Percentiles rank a stretch among this genome's conserved stretches.
These are phyloP conservation scores for Penicillium italicum DNA, from an alignment of 2,329 filamentous ascomycete genomes.

Conservation along the genomic window DNA sequence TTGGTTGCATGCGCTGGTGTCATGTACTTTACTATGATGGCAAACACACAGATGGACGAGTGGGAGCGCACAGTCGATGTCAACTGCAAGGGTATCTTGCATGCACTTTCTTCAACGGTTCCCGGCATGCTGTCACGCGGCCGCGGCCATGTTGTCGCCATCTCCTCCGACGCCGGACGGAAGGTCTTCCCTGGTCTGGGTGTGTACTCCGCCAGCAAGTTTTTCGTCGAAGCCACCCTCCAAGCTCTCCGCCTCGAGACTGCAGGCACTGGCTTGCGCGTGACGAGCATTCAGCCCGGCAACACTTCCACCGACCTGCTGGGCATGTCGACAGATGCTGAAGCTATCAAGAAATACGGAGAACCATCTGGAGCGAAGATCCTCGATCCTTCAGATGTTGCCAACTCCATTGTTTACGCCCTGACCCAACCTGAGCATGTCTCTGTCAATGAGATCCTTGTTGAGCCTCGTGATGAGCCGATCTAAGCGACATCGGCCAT, in stretches of 20 bases:
- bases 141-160: constrained; percentile 70
- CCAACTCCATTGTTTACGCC: constrained; percentile 68
- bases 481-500: constrained; percentile 47
- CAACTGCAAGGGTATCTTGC: constrained; percentile 78
- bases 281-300: constrained; percentile 72
- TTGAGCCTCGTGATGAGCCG: constrained; percentile 73
- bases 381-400: constrained; percentile 69
- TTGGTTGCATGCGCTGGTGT: constrained; percentile 77
- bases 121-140: constrained; percentile 69
- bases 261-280: constrained; percentile 66
- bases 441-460: constrained; percentile 74
- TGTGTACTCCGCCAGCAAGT: constrained; percentile 79
- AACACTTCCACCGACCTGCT: constrained; percentile 72
- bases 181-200: constrained; percentile 79
- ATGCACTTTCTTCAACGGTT: constrained; percentile 66
- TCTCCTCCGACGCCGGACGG: constrained; percentile 76
- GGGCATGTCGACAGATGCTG: constrained; percentile 69
- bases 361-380: constrained; percentile 72
- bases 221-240: constrained; percentile 80
- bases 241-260: constrained; percentile 73
- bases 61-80: constrained; percentile 82
- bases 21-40: constrained; percentile 90
- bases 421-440: constrained; percentile 71
- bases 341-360: constrained; percentile 75
- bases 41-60: constrained; percentile 67